Evolutionary conservation across 2,329 filamentous ascomycete genomes (phyloP).

Genomic region (Cladobotryum mycophilum): DNA sequence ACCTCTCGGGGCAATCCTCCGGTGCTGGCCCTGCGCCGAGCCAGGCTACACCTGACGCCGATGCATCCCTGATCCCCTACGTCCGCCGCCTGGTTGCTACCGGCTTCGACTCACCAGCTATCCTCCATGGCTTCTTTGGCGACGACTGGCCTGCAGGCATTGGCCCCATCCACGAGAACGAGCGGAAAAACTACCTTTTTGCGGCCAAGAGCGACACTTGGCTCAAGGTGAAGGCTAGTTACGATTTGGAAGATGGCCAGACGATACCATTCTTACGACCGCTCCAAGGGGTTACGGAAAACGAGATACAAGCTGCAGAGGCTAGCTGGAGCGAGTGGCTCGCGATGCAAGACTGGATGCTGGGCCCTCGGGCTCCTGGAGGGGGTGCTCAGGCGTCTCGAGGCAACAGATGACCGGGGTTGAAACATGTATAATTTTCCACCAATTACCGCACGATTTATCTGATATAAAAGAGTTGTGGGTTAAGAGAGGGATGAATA

Average conservation of each 20-base stretch:
- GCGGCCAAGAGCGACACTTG: conserved; percentile 89
- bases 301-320: conserved; percentile 79
- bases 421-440: neutral
- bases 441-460: no score
- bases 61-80: conserved; percentile 64
- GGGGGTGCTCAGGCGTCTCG: conserved; percentile 25
- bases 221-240: conserved; percentile 81
- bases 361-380: conserved; percentile 68
- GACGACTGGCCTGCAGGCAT: conserved; percentile 81
- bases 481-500: neutral
- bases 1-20: conserved; percentile 15
- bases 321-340: conserved; percentile 89
- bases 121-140: conserved; percentile 96
- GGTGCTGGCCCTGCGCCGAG: neutral
- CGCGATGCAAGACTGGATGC: conserved; percentile 97
- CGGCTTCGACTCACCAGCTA: conserved; percentile 77
- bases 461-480: no score
- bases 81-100: conserved; percentile 85
- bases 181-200: conserved; percentile 91
- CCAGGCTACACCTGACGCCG: conserved; percentile 20
- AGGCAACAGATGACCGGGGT: conserved; percentile 17
- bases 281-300: conserved; percentile 66
- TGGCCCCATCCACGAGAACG: conserved; percentile 76
- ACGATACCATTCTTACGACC: conserved; percentile 82
- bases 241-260: conserved; percentile 80